Conservation (phyloP, 2,329 filamentous ascomycete genomes). For the Xylaria sp. region DNA sequence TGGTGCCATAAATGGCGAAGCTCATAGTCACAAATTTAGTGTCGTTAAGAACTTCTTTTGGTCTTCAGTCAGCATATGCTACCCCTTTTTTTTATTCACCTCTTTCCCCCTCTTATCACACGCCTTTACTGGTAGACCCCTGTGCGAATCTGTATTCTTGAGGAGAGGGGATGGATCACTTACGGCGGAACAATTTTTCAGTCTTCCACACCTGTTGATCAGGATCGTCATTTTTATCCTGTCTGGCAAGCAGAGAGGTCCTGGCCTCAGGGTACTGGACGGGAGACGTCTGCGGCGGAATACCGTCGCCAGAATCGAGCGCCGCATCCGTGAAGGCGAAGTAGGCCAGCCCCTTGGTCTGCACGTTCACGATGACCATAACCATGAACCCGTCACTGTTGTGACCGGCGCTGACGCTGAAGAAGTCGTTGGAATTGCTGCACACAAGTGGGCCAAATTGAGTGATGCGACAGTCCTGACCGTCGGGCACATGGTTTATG, state of each 20-base stretch:
- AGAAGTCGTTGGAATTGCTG: slow-evolving; percentile 10
- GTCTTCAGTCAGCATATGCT: slow-evolving; percentile 7
- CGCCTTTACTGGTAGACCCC: background rate
- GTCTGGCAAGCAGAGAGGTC: background rate
- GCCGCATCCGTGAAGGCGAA: slow-evolving; percentile 38
- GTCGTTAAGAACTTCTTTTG: slow-evolving; percentile 32
- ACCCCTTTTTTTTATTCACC: too few species aligned
- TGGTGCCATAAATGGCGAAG: slow-evolving; percentile 32
- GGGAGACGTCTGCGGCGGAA: slow-evolving; percentile 33
- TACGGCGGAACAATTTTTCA: slow-evolving; percentile 14
- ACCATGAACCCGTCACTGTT: slow-evolving; percentile 37
- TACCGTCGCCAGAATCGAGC: slow-evolving; percentile 35
- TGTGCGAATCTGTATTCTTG: background rate
- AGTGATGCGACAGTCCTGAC: slow-evolving; percentile 36
- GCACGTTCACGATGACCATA: slow-evolving; percentile 32
- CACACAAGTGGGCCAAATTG: slow-evolving; percentile 27
- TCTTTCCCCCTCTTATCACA: background rate
- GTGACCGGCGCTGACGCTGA: slow-evolving; percentile 37
- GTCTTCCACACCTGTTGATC: slow-evolving; percentile 25
- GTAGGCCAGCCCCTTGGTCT: slow-evolving; percentile 25
- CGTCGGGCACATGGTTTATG: background rate
- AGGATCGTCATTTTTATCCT: background rate
- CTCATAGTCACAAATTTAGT: slow-evolving; percentile 26
- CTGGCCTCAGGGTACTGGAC: background rate
- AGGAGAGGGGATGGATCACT: background rate